Evolutionary conservation across 768 basidiomycete species (phyloP).

Genomic region (Chiua virens): DNA sequence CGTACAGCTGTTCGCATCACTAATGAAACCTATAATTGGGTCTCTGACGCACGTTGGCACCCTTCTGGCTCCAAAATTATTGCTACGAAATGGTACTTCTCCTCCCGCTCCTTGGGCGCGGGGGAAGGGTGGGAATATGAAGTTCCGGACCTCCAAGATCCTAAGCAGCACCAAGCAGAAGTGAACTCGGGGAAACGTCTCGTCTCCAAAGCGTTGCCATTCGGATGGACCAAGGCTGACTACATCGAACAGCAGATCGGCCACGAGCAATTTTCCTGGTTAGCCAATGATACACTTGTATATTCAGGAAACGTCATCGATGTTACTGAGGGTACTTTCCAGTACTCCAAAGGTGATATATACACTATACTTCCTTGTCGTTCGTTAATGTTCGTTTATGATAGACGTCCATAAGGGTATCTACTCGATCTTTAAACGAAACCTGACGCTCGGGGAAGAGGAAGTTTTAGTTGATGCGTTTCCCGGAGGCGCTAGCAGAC

Average conservation of each 20-base stretch:
- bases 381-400: background rate
- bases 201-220: constrained; percentile 55
- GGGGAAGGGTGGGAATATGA: constrained; percentile 73
- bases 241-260: constrained; percentile 75
- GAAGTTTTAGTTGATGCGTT: constrained; percentile 52
- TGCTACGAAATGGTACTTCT: constrained; percentile 81
- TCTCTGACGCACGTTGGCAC: constrained; percentile 71
- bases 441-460: constrained; percentile 55
- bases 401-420: constrained; percentile 72
- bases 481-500: constrained; percentile 74
- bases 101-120: constrained; percentile 60
- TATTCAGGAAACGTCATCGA: constrained; percentile 67
- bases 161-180: constrained; percentile 26
- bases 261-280: constrained; percentile 70
- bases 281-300: constrained; percentile 54
- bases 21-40: constrained; percentile 74
- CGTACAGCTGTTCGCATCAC: constrained; percentile 50
- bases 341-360: constrained; percentile 62
- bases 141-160: constrained; percentile 36
- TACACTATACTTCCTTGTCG: background rate
- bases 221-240: constrained; percentile 57
- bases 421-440: constrained; percentile 67
- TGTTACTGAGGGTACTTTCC: constrained; percentile 37
- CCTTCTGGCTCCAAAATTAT: constrained; percentile 60
- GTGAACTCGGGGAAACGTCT: constrained; percentile 50